These are phyloP conservation scores for Apiotrichum domesticum DNA, from an alignment of 1,284 basidiomycete species.

Conservation along the genomic window DNA sequence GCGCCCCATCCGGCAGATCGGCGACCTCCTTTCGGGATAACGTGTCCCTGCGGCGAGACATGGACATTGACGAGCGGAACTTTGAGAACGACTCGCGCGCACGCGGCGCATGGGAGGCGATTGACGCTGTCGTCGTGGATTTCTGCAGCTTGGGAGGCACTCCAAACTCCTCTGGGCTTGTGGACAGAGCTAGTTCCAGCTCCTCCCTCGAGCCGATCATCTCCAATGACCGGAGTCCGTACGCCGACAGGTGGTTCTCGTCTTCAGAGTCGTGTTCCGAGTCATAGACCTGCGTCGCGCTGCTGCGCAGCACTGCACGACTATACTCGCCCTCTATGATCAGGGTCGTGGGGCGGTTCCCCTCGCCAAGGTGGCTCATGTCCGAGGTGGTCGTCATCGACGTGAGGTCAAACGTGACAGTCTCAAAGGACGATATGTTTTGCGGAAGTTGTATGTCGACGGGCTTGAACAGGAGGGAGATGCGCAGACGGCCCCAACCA, in stretches of 20 bases:
- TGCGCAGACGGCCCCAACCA: conserved; percentile 42
- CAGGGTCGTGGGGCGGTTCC: conserved; percentile 21
- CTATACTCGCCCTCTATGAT: conserved; percentile 38
- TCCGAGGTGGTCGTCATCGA: conserved; percentile 20
- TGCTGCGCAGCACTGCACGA: neutral
- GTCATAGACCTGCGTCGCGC: neutral
- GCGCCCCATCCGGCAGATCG: too few species aligned
- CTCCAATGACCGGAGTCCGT: neutral
- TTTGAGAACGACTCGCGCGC: neutral
- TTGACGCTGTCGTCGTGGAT: neutral
- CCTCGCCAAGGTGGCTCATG: conserved; percentile 10
- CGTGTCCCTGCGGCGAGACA: neutral
- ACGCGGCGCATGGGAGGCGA: neutral
- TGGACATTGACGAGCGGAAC: neutral
- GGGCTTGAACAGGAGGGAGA: conserved; percentile 47
- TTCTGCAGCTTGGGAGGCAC: too few species aligned
- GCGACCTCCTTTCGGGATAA: neutral
- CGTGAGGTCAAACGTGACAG: conserved; percentile 37
- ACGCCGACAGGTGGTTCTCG: neutral
- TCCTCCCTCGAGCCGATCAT: too few species aligned
- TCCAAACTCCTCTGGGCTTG: too few species aligned
- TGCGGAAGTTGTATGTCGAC: conserved; percentile 40
- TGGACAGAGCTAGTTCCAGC: too few species aligned
- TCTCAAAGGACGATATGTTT: conserved; percentile 39
- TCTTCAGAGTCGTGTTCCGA: neutral